Conservation (phyloP, 202 grass and related monocot species). For the Alloteropsis angusta region DNA sequence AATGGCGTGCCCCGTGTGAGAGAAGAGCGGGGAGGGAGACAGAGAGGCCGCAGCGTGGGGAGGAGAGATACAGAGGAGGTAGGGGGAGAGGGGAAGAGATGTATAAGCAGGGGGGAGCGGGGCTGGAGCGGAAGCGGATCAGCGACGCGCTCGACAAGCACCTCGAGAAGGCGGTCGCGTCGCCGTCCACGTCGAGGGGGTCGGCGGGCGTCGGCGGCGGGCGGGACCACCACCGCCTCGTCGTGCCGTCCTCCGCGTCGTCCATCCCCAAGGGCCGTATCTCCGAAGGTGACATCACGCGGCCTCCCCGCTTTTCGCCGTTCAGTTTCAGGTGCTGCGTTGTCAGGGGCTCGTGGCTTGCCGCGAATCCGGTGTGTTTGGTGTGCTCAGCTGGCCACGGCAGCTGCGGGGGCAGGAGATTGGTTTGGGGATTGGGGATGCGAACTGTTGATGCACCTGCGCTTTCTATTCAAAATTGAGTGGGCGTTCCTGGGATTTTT, state of each 20-base stretch:
- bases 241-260: slow-evolving; percentile 37
- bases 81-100: neutral
- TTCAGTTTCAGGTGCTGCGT: neutral
- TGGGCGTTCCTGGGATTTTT: neutral
- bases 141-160: slow-evolving; percentile 56
- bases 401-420: neutral
- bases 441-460: neutral
- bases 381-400: neutral
- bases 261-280: slow-evolving; percentile 39
- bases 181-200: slow-evolving; percentile 49
- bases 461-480: neutral
- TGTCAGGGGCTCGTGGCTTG: neutral
- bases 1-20: slow-evolving; percentile 32
- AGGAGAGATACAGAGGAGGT: neutral
- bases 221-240: slow-evolving; percentile 37
- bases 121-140: slow-evolving; percentile 49
- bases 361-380: neutral
- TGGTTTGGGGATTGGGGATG: neutral
- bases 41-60: neutral
- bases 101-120: slow-evolving; percentile 41
- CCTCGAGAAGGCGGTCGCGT: slow-evolving; percentile 45
- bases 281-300: slow-evolving; percentile 43
- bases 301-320: neutral
- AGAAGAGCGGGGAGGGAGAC: neutral
- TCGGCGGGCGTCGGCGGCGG: slow-evolving; percentile 12